Conservation (phyloP, 768 basidiomycete genomes). For the Baorangia bicolor region DNA sequence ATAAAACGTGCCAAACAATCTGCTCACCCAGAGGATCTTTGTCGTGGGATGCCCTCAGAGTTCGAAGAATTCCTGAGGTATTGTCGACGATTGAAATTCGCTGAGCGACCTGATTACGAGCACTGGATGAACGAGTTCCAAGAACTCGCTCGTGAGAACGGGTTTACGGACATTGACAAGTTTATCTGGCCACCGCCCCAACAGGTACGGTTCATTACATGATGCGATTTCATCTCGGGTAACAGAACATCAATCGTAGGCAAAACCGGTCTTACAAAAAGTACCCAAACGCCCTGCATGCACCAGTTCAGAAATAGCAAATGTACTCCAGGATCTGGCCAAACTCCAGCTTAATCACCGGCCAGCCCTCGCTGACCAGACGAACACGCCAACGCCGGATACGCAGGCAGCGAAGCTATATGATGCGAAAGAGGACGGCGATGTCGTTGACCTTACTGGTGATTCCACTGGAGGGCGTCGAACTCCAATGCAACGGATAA, state of each 20-base stretch:
- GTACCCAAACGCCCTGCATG: conserved; percentile 19
- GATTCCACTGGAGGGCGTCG: conserved; percentile 35
- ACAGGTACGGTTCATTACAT: conserved; percentile 25
- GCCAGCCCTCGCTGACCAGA: conserved; percentile 50
- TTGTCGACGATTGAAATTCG: conserved; percentile 65
- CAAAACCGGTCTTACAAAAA: conserved; percentile 29
- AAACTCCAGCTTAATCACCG: conserved; percentile 57
- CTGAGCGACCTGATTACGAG: conserved; percentile 66
- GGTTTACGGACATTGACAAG: conserved; percentile 54
- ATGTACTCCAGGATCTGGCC: conserved; percentile 56
- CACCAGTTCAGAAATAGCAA: conserved; percentile 48
- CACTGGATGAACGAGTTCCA: conserved; percentile 65
- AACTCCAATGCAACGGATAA: conserved; percentile 14
- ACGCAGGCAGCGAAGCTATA: conserved; percentile 36
- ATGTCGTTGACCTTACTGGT: conserved; percentile 48
- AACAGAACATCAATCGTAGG: conserved; percentile 15
- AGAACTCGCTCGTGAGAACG: conserved; percentile 57
- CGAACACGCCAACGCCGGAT: conserved; percentile 37
- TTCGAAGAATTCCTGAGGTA: conserved; percentile 79
- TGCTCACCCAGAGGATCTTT: conserved; percentile 64
- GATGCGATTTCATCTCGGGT: neutral
- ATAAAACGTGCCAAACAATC: conserved; percentile 64
- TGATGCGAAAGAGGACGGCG: conserved; percentile 14
- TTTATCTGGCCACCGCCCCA: conserved; percentile 72
- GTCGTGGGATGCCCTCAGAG: conserved; percentile 62